These are phyloP conservation scores for Pelargonium nanum DNA, from an alignment of 345 rosid species.

Conservation along the genomic window DNA sequence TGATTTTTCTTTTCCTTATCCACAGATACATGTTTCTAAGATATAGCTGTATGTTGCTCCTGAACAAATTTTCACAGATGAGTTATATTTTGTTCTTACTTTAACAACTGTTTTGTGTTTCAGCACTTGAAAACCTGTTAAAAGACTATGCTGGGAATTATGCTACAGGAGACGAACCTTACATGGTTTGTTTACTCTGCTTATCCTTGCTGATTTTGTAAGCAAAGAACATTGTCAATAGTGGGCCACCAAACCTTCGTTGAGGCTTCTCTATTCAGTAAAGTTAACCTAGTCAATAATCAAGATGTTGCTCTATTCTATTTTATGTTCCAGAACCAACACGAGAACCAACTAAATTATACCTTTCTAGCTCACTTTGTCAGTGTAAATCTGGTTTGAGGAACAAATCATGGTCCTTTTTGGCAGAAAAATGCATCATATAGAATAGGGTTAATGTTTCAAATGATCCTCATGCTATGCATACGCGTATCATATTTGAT, in stretches of 20 bases:
- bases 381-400: too few species aligned
- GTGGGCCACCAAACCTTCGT: neutral
- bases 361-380: too few species aligned
- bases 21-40: neutral
- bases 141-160: slow-evolving; percentile 52
- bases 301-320: too few species aligned
- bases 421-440: too few species aligned
- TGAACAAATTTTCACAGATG: neutral
- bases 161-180: slow-evolving; percentile 70
- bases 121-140: slow-evolving; percentile 68
- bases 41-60: neutral
- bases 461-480: too few species aligned
- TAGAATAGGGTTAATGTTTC: too few species aligned
- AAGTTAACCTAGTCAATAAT: too few species aligned
- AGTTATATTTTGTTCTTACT: slow-evolving; percentile 5
- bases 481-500: too few species aligned
- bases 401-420: too few species aligned
- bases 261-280: too few species aligned
- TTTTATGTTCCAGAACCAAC: too few species aligned
- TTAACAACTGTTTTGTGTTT: slow-evolving; percentile 10
- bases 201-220: slow-evolving; percentile 1
- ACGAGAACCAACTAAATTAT: too few species aligned
- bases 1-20: neutral
- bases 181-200: slow-evolving; percentile 34
- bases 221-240: neutral